Conservation (phyloP, 805 yeast species). For the Pichia sporocuriosa region DNA sequence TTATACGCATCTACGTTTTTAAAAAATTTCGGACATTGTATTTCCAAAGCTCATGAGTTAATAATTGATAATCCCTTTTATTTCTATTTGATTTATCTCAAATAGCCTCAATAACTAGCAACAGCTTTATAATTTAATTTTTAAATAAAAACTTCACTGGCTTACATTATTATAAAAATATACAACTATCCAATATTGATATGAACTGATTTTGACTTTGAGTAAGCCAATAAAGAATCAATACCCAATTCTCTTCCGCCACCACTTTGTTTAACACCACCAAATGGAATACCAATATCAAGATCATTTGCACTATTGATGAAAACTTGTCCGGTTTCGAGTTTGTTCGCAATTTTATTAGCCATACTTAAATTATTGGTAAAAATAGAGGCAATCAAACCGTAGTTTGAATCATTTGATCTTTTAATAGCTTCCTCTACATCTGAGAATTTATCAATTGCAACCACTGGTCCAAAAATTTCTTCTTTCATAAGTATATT, state of each 20-base stretch:
- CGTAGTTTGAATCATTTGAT: slow-evolving; percentile 69
- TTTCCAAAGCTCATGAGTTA: no score
- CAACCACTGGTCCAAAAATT: slow-evolving; percentile 76
- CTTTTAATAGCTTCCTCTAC: slow-evolving; percentile 57
- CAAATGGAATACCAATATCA: slow-evolving; percentile 71
- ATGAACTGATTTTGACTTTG: no score
- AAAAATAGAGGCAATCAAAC: slow-evolving; percentile 78
- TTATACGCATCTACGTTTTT: no score
- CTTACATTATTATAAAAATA: no score
- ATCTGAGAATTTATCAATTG: slow-evolving; percentile 59
- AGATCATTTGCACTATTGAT: slow-evolving; percentile 74
- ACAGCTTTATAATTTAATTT: no score
- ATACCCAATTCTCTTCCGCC: slow-evolving; percentile 83
- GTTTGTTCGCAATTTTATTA: slow-evolving; percentile 51
- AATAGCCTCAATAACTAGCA: no score
- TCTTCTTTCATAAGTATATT: slow-evolving; percentile 65
- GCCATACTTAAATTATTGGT: slow-evolving; percentile 58
- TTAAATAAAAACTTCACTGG: no score
- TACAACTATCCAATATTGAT: no score
- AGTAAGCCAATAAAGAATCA: no score
- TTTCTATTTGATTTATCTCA: no score
- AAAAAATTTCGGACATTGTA: no score
- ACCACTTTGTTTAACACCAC: slow-evolving; percentile 77
- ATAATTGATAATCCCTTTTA: no score
- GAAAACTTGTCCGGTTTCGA: slow-evolving; percentile 76